Evolutionary conservation across 139 green algal genomes (phyloP).

Genomic region (Picochlorum costavermella): DNA sequence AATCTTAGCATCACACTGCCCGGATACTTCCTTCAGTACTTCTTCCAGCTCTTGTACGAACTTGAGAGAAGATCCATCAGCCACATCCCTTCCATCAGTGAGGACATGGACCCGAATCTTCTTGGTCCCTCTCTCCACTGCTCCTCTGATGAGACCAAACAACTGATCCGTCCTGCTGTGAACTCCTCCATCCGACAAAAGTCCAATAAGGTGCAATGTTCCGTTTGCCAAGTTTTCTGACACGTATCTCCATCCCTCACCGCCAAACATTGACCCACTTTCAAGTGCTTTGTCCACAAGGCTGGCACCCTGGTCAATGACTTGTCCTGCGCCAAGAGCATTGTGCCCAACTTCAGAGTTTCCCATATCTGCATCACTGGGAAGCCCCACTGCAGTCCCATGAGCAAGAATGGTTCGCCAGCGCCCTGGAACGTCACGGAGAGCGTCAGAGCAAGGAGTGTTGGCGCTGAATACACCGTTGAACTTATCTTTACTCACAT

Average conservation of each 20-base stretch:
- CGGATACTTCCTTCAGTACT: constrained; percentile 39
- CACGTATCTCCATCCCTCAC: constrained; percentile 19
- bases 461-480: constrained; percentile 70
- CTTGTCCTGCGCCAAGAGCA: constrained; percentile 79
- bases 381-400: constrained; percentile 85
- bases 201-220: constrained; percentile 92
- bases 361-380: constrained; percentile 88
- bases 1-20: constrained; percentile 70
- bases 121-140: constrained; percentile 74
- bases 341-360: constrained; percentile 89
- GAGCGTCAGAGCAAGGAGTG: constrained; percentile 64
- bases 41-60: constrained; percentile 68
- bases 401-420: constrained; percentile 69
- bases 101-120: constrained; percentile 82
- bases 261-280: constrained; percentile 64
- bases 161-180: constrained; percentile 81
- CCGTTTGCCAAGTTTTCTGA: constrained; percentile 46
- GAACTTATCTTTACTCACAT: constrained; percentile 64
- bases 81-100: constrained; percentile 89
- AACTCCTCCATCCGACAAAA: constrained; percentile 86
- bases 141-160: constrained; percentile 46
- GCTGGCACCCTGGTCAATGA: constrained; percentile 85
- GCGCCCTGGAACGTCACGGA: constrained; percentile 34
- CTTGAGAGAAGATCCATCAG: constrained; percentile 68
- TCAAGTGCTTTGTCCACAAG: constrained; percentile 88